Base-by-base conservation (phyloP, 2,329 filamentous ascomycete species). In the Botrytis tulipae region DNA sequence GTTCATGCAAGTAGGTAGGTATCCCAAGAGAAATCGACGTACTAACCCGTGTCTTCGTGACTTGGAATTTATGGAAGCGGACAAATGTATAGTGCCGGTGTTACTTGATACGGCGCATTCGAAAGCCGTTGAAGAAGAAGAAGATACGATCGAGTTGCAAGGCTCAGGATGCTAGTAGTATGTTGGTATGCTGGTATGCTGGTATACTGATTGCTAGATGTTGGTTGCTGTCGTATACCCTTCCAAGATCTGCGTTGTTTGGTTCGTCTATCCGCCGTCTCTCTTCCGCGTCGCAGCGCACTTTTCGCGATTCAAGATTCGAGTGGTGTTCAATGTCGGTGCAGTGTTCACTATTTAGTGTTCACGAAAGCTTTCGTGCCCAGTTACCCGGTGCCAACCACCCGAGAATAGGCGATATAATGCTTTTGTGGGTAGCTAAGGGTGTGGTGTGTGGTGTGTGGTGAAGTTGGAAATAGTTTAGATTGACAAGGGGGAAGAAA, bases 31-130 rank as follows among this genome's bases (percentile, higher is more conserved):
- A 54, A 68, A 67, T 68, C 48, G 14, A 72, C 18, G 70, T 72
- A 72, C 70, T 22, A 42, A 72, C 62, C 70, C 70, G 70, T 68
- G 51, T 60, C 40, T 72, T 68, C 37, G 70, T 68, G 62, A 72
- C 29, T 51, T 54, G 18, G 46, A 67, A 40, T 54, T 29, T 32
- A 20, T 35, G 37, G 44, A 65, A 42, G 32, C n/a, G 32, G n/a
- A 46, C 22, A 42, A 60, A 22, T 42, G 25, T 62, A n/a, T 29
- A 32, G 22, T 54, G 22, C n/a, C 37, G 44, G 70, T 72, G 46
- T 20, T 29, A 72, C 70, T 54, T 22, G 25, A 70, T 44, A 35
- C 14, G 10, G 37, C 67, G 51, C 54, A 12, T 40, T 70, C 54
- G 40, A 61, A 70, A 70, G 54, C 62, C 62, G 62, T 72, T 72